A percentile compares a stretch with the other conserved stretches of the same genome.
These are phyloP conservation scores for Acer saccharum DNA, from an alignment of 345 rosid species.

Conservation along the genomic window DNA sequence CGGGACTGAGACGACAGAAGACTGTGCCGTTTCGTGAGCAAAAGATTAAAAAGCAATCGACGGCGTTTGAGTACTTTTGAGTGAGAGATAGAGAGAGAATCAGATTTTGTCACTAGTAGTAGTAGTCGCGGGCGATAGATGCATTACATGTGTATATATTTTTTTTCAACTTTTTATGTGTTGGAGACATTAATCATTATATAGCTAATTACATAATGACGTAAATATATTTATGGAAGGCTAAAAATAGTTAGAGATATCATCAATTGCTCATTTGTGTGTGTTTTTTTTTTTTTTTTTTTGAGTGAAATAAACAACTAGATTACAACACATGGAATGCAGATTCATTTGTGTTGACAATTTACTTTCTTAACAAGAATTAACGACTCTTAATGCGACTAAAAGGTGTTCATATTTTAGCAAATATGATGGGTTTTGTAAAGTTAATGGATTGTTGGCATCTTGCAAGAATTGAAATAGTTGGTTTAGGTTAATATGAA, in stretches of 20 bases:
- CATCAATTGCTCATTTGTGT: too few species aligned
- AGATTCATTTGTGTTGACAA: not conserved
- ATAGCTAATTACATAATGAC: conserved; percentile 5
- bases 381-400: too few species aligned
- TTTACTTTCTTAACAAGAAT: too few species aligned
- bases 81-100: conserved; percentile 3
- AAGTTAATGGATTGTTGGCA: too few species aligned
- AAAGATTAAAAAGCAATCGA: conserved; percentile 33
- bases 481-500: too few species aligned
- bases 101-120: conserved; percentile 33
- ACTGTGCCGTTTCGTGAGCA: conserved; percentile 36
- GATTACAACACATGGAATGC: too few species aligned
- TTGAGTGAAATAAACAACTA: too few species aligned
- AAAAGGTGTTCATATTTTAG: too few species aligned
- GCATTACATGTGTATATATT: conserved; percentile 30
- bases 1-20: conserved; percentile 39
- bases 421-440: too few species aligned
- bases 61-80: conserved; percentile 73
- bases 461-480: too few species aligned
- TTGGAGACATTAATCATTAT: conserved; percentile 8
- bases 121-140: conserved; percentile 32
- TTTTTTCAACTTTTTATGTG: not conserved
- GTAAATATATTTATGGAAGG: conserved; percentile 1
- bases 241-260: not conserved
- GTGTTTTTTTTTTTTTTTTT: too few species aligned